Base-by-base conservation (phyloP, 192 early-diverging fungal genomes). In the Phycomyces blakesleeanus region DNA sequence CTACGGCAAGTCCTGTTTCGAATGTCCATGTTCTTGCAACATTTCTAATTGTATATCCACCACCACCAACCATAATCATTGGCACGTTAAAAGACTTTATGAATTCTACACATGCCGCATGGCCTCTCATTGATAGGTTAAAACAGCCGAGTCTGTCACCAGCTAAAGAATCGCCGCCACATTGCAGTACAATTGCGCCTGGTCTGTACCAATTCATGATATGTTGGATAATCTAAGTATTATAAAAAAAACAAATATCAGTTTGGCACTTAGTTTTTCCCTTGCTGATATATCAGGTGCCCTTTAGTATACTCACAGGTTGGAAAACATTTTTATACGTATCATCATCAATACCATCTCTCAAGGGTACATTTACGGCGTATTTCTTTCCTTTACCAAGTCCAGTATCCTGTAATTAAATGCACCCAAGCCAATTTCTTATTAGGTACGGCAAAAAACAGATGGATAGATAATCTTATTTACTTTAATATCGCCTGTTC, bases 11-110 rank as follows among this genome's bases (percentile, higher is more conserved):
- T 10, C 86, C 81, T 4, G 97, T 99, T 68, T 99, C 97, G 73
- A 96, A 98, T 7, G 92, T 88, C 96, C 95, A 97, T 24, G 88
- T 87, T 5, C 96, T 85, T 34, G 93, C 89, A 3, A 97, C 94
- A 73, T 98, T 96, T 22, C 94, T 84, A 71, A 97, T 94, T 0
- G 97, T 99, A 68, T 99, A 99, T 12, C 97, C 97, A 20, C 97
- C 97, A 20, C 97, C 97, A 24, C 97, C 97, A 0, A 98, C 78
- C 34, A 97, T 88, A 22, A 99, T 69, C 79, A 96, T 83, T 24
- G 97, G 97, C 18, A 99, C 71, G 55, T 93, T 89, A 73, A 97
- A 93, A 8, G 74, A 81, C 53, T 94, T 95, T 64, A 98, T 89
- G 79, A 92, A 98, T 52, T 85, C 83, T 6, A 98, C 93, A 69